These are phyloP conservation scores for Takashimella tepidaria DNA, from an alignment of 1,284 basidiomycete genomes.

Conservation along the genomic window DNA sequence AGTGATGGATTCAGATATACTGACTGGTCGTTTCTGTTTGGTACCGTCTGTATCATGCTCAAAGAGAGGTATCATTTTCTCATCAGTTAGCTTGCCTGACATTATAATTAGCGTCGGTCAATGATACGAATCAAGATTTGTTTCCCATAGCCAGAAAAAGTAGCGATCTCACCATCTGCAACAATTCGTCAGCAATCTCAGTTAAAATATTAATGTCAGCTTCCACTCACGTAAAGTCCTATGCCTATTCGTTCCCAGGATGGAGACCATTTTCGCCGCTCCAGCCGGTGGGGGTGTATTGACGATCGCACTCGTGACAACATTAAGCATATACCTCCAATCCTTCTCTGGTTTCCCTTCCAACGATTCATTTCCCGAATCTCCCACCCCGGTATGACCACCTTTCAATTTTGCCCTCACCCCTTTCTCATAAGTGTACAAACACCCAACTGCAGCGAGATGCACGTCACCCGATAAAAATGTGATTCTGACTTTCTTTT, in stretches of 20 bases:
- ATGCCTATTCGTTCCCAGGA: conserved; percentile 75
- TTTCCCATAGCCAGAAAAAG: too few relatives aligned
- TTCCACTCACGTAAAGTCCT: conserved; percentile 51
- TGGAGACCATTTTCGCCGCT: conserved; percentile 74
- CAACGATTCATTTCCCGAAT: conserved; percentile 45
- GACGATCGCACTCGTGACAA: conserved; percentile 49
- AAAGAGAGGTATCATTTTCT: conserved; percentile 83
- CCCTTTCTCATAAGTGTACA: conserved; percentile 56
- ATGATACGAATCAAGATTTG: too few relatives aligned
- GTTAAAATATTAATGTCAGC: too few relatives aligned
- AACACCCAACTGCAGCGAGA: conserved; percentile 71
- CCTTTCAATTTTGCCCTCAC: conserved; percentile 8
- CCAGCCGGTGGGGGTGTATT: conserved; percentile 63
- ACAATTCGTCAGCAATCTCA: too few relatives aligned
- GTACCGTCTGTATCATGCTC: conserved; percentile 69
- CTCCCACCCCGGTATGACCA: conserved; percentile 3
- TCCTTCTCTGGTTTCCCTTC: conserved; percentile 57
- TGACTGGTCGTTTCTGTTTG: conserved; percentile 23
- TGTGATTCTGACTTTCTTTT: conserved; percentile 62
- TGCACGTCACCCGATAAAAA: conserved; percentile 92
- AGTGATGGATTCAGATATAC: too few relatives aligned
- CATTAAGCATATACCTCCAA: conserved; percentile 80
- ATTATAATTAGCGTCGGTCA: too few relatives aligned
- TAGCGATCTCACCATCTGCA: too few relatives aligned
- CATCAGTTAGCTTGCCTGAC: conserved; percentile 58